Base-by-base conservation (phyloP, 805 yeast species). In the Vanderwaltozyma yarrowii region DNA sequence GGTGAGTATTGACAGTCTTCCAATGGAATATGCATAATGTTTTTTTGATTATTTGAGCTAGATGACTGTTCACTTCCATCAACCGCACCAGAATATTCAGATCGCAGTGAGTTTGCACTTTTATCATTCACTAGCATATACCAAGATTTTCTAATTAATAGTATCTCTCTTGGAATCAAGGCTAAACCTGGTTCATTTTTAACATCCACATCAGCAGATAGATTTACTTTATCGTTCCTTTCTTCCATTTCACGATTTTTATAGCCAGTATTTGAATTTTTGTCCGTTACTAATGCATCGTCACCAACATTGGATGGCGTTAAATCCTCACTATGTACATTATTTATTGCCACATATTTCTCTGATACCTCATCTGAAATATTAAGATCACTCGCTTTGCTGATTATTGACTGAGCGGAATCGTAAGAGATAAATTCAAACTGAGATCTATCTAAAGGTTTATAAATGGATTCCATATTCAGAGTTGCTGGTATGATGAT, bases 131-230 rank as follows among this genome's bases (percentile, higher is more conserved):
- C 44, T 59, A 65, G 62, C 43, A 61, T 56, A 13, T 49, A 40
- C 70, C 70, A 66, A 5, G 69, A 56, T 6, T 50, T 49, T 37
- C 64, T 52, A 3, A 66, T 44, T n/a, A 64, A 42, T n/a, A 49
- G 47, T 11, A 52, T 51, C 43, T 66, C 70, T 10, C 58, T 46
- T 2, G 47, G 34, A 1, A 55, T 50, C 33, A 65, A 51, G 23
- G 50, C 49, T 18, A 62, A 45, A 8, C 3, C 8, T 6, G n/a
- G 5, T 7, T 31, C 20, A 12, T 31, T 13, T n/a, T 4, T 19
- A 12, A 20, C n/a, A 13, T 17, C 33, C 9, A 17, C 27, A 24
- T 13, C 4, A 24, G 11, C 11, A 12, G 11, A 11, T 4, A 8
- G 27, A 24, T 12, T 10, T 10, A 21, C 23, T 21, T 21, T 21